phyloP scores from a whole-genome alignment of 129 eudicot species.

The Chrysanthemum seticuspe region DNA sequence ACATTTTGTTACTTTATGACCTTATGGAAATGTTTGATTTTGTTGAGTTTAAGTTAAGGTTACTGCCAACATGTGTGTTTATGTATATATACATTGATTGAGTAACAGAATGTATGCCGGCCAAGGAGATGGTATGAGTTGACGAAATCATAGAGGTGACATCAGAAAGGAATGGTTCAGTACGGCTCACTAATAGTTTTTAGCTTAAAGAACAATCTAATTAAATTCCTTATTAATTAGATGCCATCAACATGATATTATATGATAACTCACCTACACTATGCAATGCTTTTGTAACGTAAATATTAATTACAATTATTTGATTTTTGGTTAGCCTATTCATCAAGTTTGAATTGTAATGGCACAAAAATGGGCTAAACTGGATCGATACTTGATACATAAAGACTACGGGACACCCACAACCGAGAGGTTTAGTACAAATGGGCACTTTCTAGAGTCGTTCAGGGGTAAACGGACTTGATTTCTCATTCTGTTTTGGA shows the following conservation, averaged over 20 bases:
- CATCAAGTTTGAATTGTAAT: too few species aligned
- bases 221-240: constrained; percentile 25
- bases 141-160: constrained; percentile 46
- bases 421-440: too few species aligned
- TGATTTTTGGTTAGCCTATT: too few species aligned
- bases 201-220: constrained; percentile 7
- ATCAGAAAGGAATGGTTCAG: constrained; percentile 41
- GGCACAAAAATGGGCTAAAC: too few species aligned
- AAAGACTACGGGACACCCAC: too few species aligned
- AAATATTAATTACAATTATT: too few species aligned
- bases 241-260: not conserved
- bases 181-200: constrained; percentile 17
- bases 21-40: not conserved
- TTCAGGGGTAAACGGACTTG: too few species aligned
- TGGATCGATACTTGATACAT: too few species aligned
- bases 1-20: too few species aligned
- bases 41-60: not conserved
- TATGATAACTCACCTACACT: constrained; percentile 6
- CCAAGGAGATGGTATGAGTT: constrained; percentile 28
- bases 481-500: too few species aligned
- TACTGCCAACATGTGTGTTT: not conserved
- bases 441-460: too few species aligned
- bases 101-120: constrained; percentile 33
- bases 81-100: not conserved
- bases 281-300: too few species aligned